Conservation (phyloP, 2,329 filamentous ascomycete genomes). For the Neopestalotiopsis sp. region DNA sequence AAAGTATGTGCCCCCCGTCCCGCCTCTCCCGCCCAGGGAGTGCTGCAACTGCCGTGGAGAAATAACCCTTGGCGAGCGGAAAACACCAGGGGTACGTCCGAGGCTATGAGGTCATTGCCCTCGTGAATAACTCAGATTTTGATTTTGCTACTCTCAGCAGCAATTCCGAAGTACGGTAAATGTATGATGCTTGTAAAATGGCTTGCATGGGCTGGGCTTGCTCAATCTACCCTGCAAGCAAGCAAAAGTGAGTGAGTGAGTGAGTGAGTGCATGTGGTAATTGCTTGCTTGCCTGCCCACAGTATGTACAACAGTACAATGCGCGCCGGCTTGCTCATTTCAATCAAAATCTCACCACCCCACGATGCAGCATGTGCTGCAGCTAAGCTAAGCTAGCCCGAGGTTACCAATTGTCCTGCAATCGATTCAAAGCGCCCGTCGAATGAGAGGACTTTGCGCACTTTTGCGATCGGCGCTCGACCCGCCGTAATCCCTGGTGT, state of each 20-base stretch:
- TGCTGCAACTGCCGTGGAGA: conserved; percentile 3
- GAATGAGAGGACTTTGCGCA: conserved; percentile 17
- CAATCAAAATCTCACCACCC: conserved; percentile 2
- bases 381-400: neutral
- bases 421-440: conserved; percentile 12
- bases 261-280: neutral
- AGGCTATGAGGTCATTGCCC: conserved; percentile 1
- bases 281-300: neutral
- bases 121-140: neutral
- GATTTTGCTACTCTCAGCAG: neutral
- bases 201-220: neutral
- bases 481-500: conserved; percentile 16
- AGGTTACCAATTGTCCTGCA: conserved; percentile 14
- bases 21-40: neutral
- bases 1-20: neutral
- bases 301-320: neutral
- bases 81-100: neutral
- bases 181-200: neutral
- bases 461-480: conserved; percentile 10
- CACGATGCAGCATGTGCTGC: conserved; percentile 7
- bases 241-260: neutral
- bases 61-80: conserved; percentile 1
- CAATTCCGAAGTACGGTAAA: neutral
- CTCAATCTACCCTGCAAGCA: neutral
- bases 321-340: neutral